Evolutionary conservation across 345 rosid species (phyloP).

Genomic region (Sisymbrium altissimum): DNA sequence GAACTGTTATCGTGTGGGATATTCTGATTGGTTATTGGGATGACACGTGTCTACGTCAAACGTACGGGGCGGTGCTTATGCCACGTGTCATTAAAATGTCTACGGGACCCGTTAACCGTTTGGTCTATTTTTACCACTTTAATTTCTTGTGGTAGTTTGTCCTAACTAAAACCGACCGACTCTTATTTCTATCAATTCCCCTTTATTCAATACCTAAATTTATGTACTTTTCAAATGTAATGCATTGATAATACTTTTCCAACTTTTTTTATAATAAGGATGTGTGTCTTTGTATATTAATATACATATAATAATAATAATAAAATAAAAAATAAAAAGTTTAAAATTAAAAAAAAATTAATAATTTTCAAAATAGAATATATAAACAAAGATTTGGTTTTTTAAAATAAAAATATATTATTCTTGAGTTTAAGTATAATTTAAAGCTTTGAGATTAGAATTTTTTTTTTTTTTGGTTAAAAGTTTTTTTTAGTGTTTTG

Average conservation of each 20-base stretch:
- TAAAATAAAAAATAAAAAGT: too few relatives aligned
- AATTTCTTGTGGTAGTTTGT: slow-evolving; percentile 16
- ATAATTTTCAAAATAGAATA: too few relatives aligned
- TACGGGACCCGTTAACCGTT: not conserved
- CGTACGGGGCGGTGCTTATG: not conserved
- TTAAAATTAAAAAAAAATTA: too few relatives aligned
- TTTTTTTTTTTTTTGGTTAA: too few relatives aligned
- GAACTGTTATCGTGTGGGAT: not conserved
- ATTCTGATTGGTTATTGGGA: not conserved
- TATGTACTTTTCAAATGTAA: not conserved
- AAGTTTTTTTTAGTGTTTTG: too few relatives aligned
- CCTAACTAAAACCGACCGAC: slow-evolving; percentile 26
- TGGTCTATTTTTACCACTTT: not conserved
- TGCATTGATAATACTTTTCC: not conserved
- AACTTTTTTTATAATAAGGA: not conserved
- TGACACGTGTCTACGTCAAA: slow-evolving; percentile 1
- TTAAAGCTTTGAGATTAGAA: too few relatives aligned
- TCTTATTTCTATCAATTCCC: not conserved
- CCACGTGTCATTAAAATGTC: not conserved
- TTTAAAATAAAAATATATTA: too few relatives aligned
- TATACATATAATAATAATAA: too few relatives aligned
- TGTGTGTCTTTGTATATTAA: too few relatives aligned
- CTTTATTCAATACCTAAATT: slow-evolving; percentile 1
- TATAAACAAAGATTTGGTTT: too few relatives aligned
- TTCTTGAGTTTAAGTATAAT: too few relatives aligned